A percentile compares a stretch with the other conserved stretches of the same genome.
phyloP scores from a whole-genome alignment of 768 basidiomycete genomes.

The Multifurca ochricompacta region DNA sequence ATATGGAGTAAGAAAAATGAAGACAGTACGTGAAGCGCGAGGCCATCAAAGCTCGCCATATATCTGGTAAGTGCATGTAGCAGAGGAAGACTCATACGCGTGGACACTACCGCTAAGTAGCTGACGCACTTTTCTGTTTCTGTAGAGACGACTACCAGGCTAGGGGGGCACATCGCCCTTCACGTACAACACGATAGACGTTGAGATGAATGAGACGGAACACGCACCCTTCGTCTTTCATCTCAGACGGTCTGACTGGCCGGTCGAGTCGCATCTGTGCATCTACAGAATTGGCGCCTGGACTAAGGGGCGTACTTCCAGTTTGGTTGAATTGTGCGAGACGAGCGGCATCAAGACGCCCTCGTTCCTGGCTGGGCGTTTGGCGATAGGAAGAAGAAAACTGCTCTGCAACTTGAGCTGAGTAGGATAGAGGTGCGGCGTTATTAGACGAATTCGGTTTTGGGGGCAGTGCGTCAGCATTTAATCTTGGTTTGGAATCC shows the following conservation, averaged over 20 bases:
- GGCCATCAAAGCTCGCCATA: slow-evolving; percentile 14
- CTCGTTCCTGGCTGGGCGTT: slow-evolving; percentile 57
- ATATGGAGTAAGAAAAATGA: slow-evolving; percentile 6
- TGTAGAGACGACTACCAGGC: slow-evolving; percentile 2
- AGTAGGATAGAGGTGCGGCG: slow-evolving; percentile 41
- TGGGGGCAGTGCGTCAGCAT: slow-evolving; percentile 9
- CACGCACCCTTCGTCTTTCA: slow-evolving; percentile 99
- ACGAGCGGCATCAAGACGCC: slow-evolving; percentile 27
- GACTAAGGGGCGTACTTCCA: not conserved
- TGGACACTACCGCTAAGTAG: slow-evolving; percentile 19
- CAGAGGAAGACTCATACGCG: slow-evolving; percentile 13
- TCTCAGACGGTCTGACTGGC: slow-evolving; percentile 75
- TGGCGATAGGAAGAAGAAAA: slow-evolving; percentile 57
- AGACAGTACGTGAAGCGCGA: slow-evolving; percentile 6
- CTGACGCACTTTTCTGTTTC: not conserved
- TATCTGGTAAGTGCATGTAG: slow-evolving; percentile 20
- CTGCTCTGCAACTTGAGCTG: slow-evolving; percentile 57
- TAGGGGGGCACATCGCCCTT: not conserved
- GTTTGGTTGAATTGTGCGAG: slow-evolving; percentile 10
- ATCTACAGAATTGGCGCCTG: not conserved
- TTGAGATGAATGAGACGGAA: not conserved
- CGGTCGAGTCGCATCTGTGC: slow-evolving; percentile 34
- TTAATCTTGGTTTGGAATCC: not conserved
- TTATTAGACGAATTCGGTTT: slow-evolving; percentile 4
- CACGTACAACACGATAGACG: not conserved